Conservation (phyloP, 164 flowering plant species). For the Paratinospora sagittata region DNA sequence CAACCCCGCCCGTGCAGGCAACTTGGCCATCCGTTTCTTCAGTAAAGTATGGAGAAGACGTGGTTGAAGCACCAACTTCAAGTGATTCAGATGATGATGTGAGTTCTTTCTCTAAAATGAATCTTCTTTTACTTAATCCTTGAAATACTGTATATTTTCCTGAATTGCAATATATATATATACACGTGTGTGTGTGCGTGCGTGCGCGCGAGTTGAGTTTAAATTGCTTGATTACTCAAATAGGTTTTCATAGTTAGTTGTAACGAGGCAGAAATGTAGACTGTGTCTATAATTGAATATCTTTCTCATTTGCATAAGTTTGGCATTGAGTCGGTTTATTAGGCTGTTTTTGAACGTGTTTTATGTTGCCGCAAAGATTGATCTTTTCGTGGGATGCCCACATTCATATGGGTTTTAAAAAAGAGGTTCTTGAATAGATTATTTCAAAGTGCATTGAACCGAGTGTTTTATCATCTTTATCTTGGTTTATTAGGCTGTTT, state of each 20-base stretch:
- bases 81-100: slow-evolving; percentile 89
- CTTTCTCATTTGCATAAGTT: not conserved
- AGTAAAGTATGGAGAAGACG: slow-evolving; percentile 36
- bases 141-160: not conserved
- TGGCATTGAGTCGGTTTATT: not conserved
- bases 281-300: not conserved
- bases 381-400: too few relatives aligned
- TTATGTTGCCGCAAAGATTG: not conserved
- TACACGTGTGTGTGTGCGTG: too few relatives aligned
- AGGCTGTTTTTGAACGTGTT: not conserved
- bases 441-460: too few relatives aligned
- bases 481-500: too few relatives aligned
- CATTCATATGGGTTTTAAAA: too few relatives aligned
- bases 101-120: slow-evolving; percentile 14
- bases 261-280: not conserved
- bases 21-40: slow-evolving; percentile 39
- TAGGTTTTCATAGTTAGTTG: not conserved
- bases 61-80: slow-evolving; percentile 36
- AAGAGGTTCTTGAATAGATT: too few relatives aligned
- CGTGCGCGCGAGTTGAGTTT: too few relatives aligned
- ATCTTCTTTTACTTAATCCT: not conserved
- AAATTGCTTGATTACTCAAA: not conserved
- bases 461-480: too few relatives aligned
- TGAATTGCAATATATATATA: not conserved
- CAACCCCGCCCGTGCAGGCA: slow-evolving; percentile 29